Evolutionary conservation across 2,329 filamentous ascomycete genomes (phyloP), one percentile per base, ranked within the genome.

Genomic region (Pseudogymnoascus sp.): DNA sequence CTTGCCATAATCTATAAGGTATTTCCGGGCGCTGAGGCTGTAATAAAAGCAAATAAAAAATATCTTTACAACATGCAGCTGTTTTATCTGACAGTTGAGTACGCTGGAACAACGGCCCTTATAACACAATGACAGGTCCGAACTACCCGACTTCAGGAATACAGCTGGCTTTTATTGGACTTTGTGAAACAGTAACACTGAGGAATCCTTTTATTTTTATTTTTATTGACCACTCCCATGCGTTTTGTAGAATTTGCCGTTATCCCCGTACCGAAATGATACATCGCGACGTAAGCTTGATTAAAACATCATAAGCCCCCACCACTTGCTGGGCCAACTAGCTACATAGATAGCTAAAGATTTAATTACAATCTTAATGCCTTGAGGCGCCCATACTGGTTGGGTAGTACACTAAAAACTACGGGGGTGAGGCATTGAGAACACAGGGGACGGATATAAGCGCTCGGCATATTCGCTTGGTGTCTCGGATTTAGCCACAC

Each of bases 1-100:
- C 54, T 24, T 37, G 59, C 35, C 64, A 63, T 47, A 11, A 8
- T 33, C 13, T 54, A 29, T 17, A 33, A 33, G 29, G 13, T 54
- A 54, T 33, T 4, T 54, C 11, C 33, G 29, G 26, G 29, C 10
- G 29, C 5, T 54, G 4, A 9, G 29, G 29, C 21, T n/a, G 29
- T 54, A 13, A 44, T 17, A 21, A 9, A 54, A 54, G 11, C 26
- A 33, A 44, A 54, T 33, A 17, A 11, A 17, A 21, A 11, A 13
- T 54, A 54, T 21, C 13, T 54, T 33, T 54, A 33, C 15, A 7
- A 21, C 17, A 33, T 54, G 5, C 4, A 9, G 4, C 33, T 17
- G 24, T 29, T 47, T n/a, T 29, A n/a, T 9, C 21, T 26, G 24
- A 5, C 6, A 9, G 41, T 7, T 26, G 37, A 39, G 24, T n/a